Evolutionary conservation across 371 early-diverging fungal species (phyloP), one percentile per base, ranked within the genome.

Genomic region (Umbelopsis sp.): DNA sequence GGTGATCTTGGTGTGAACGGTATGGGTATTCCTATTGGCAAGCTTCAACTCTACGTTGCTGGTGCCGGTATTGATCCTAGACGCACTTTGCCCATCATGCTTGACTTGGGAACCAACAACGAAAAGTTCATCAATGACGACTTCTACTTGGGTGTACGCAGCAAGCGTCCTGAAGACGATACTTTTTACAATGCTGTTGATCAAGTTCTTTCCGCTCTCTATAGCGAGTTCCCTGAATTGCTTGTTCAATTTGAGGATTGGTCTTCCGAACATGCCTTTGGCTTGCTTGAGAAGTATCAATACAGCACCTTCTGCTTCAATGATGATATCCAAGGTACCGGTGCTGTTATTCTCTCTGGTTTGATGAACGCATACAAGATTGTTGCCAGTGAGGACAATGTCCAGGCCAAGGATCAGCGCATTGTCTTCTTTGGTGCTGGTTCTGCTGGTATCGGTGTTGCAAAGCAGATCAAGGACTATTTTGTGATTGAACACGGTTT

Each of bases 181-280:
- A 78, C 77, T 81, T 96, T 94, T 75, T 94, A 89, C 77, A 85
- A 76, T 4, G 92, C 91, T 67, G 82, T 94, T 67, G 95, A 95
- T 69, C 87, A 89, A 67, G 92, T 95, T n/a, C 84, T 96, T 76
- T 69, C 78, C 38, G 86, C 91, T 14, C 74, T 96, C 57, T 83
- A 80, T 29, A 74, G 74, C 12, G 88, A 86, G 7, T 93, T 91
- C 80, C 95, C 95, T 29, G 80, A 89, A 11, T 73, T 95, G 46
- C 74, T 97, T 63, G 87, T 97, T 18, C 96, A 97, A 78, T 96
- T 95, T 69, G 97, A 97, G 75, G 97, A 96, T 74, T 97, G 95
- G 75, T 91, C 93, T 12, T 89, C 94, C 4, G 95, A 94, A 69
- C 95, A 96, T 66, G 94, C 94, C 2, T 92, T 92, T 77, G 93